phyloP scores from a whole-genome alignment of 2,329 filamentous ascomycete genomes.

The Pseudocercospora musae region DNA sequence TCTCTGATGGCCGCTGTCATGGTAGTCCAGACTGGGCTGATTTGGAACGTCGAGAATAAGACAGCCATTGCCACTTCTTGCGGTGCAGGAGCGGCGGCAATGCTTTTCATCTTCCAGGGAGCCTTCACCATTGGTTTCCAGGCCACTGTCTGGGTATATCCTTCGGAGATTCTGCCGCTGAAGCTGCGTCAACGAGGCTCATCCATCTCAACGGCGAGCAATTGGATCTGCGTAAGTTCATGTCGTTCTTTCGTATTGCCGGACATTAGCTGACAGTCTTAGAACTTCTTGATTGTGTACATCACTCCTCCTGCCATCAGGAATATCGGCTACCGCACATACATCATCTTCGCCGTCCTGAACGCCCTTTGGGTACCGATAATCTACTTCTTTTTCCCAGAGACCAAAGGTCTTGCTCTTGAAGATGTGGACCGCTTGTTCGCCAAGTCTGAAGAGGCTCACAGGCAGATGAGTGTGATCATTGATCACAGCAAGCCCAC shows the following conservation, averaged over 20 bases:
- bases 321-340: conserved; percentile 55
- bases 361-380: conserved; percentile 43
- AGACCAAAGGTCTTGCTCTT: conserved; percentile 54
- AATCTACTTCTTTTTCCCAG: conserved; percentile 61
- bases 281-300: conserved; percentile 64
- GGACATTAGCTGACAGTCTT: background rate
- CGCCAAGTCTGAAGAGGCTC: conserved; percentile 29
- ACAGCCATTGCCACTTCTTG: conserved; percentile 27
- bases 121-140: conserved; percentile 60
- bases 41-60: conserved; percentile 35
- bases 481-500: conserved; percentile 7
- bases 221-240: conserved; percentile 29
- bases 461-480: conserved; percentile 21
- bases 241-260: background rate
- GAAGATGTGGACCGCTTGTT: conserved; percentile 71
- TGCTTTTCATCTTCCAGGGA: conserved; percentile 63
- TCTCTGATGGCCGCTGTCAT: conserved; percentile 59
- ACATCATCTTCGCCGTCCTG: conserved; percentile 42
- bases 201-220: conserved; percentile 33
- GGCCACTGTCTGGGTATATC: conserved; percentile 61
- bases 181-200: conserved; percentile 32
- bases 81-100: conserved; percentile 43
- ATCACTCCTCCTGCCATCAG: conserved; percentile 60
- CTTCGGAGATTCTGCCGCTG: conserved; percentile 57
- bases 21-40: conserved; percentile 53